Base-by-base conservation (phyloP, 352 stramenopile genomes). In the Globisporangium paroecandrum region DNA sequence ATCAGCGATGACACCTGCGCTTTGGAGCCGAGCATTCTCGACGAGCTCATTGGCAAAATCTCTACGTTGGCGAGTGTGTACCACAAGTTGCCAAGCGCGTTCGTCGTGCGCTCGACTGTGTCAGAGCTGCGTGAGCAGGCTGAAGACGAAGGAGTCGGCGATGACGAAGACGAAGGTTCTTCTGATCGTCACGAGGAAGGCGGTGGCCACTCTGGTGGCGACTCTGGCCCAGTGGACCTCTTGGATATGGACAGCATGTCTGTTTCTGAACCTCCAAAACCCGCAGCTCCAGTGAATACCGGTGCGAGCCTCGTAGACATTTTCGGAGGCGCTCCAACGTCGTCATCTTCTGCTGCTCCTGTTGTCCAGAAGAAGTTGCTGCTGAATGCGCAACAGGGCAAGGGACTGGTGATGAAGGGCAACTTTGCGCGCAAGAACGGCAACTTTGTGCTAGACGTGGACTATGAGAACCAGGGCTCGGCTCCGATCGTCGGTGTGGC, bases 1-100 rank as follows among this genome's bases (percentile, higher is more conserved):
- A 99, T 99, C 83, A 98, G 91, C 70, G 98, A 99, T 80, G 97
- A 99, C 77, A 99, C 97, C 32, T 98, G 98, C 64, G 85, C 88
- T 1, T 80, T 99, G 25, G 97, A 99, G 73, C 86, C 95, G 29
- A 85, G 86, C 24, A 84, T 99, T 61, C 81, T 99, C 9, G 98
- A 99, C 69, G 86, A 98, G 47, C 76, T 99, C 29, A 98, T 99
- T 64, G 87, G 83, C 59, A 98, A 99, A 77, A 99, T 99, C 74
- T 97, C 96, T 58, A 99, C 97, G 13, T 88, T 99, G 22, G 89
- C 92, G 6, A 98, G 89, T 71, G 97, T 99, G 46, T 99, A 99
- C 78, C 98, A 99, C 88, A 99, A 99, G 64, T 62, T 93, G 0
- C 87, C 87, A 4, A 91, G 76, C 27, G 81, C 87, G 18, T 95